Evolutionary conservation across 1,284 basidiomycete species (phyloP).

Genomic region (Acaromyces ingoldii): DNA sequence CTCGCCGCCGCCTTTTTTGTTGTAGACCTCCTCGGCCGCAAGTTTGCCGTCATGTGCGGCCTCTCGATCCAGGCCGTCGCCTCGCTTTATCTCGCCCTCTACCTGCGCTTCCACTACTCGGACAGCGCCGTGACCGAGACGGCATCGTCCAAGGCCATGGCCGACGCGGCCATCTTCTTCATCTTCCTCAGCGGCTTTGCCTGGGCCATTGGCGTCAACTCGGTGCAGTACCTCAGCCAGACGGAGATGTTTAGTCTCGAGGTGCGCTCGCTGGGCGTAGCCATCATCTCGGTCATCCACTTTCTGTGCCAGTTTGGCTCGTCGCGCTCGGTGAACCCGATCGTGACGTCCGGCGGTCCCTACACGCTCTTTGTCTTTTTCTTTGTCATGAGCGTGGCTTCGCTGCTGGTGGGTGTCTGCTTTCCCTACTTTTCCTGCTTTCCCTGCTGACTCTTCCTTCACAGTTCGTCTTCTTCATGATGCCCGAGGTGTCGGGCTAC

Average conservation of each 20-base stretch:
- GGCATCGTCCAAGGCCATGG: conserved; percentile 15
- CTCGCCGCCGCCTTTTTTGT: conserved; percentile 33
- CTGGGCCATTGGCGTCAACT: conserved; percentile 36
- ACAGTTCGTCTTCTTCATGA: conserved; percentile 30
- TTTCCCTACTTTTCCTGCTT: neutral
- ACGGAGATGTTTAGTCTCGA: conserved; percentile 20
- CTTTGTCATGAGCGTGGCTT: conserved; percentile 16
- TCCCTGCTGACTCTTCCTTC: neutral
- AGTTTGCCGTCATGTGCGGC: conserved; percentile 25
- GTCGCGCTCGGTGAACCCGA: conserved; percentile 28
- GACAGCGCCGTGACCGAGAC: conserved; percentile 23
- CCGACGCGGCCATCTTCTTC: conserved; percentile 27
- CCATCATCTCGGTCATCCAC: conserved; percentile 24
- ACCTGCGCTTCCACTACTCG: conserved; percentile 21
- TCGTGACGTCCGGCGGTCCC: conserved; percentile 20
- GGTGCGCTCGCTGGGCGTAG: conserved; percentile 25
- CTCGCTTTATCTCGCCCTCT: conserved; percentile 27
- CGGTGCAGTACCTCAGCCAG: conserved; percentile 29
- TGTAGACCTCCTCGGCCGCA: conserved; percentile 28
- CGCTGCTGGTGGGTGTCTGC: conserved; percentile 8
- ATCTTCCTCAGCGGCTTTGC: conserved; percentile 30
- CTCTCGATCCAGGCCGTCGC: conserved; percentile 20
- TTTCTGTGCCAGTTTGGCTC: conserved; percentile 32
- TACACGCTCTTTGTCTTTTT: conserved; percentile 29
- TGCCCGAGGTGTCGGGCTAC: conserved; percentile 29